Conservation (phyloP, 495 filamentous ascomycete species). For the Aspergillus sclerotioniger region DNA sequence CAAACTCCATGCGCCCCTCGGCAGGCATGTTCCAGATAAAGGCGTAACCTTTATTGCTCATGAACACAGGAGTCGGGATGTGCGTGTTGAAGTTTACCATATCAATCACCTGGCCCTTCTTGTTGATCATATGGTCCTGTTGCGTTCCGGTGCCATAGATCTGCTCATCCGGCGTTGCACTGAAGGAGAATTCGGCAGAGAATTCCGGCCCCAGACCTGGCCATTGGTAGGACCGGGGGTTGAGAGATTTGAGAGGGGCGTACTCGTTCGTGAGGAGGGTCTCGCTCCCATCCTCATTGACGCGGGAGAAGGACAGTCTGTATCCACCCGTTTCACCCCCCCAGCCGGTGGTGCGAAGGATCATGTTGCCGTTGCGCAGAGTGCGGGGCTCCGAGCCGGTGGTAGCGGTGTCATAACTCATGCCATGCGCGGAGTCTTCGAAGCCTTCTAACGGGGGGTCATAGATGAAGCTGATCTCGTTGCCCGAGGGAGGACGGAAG, state of each 20-base stretch:
- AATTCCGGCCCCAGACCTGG: slow-evolving; percentile 27
- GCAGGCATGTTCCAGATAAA: slow-evolving; percentile 33
- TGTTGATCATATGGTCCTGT: slow-evolving; percentile 30
- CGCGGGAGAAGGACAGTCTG: slow-evolving; percentile 26
- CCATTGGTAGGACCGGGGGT: slow-evolving; percentile 30
- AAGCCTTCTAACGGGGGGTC: slow-evolving; percentile 32
- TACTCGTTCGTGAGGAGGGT: slow-evolving; percentile 31
- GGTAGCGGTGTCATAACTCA: slow-evolving; percentile 20
- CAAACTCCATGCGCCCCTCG: slow-evolving; percentile 30
- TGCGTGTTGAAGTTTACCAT: slow-evolving; percentile 30
- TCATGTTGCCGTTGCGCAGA: slow-evolving; percentile 28
- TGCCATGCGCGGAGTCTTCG: slow-evolving; percentile 22
- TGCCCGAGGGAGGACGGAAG: slow-evolving; percentile 25
- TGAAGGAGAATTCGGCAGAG: slow-evolving; percentile 29
- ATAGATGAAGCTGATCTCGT: slow-evolving; percentile 29
- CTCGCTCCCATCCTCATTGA: slow-evolving; percentile 25
- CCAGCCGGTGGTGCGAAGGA: slow-evolving; percentile 29
- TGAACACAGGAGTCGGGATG: slow-evolving; percentile 28
- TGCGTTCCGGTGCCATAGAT: slow-evolving; percentile 33
- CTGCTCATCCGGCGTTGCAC: slow-evolving; percentile 28
- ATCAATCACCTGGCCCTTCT: slow-evolving; percentile 28
- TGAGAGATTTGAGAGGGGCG: slow-evolving; percentile 31
- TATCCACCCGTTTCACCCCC: slow-evolving; percentile 26
- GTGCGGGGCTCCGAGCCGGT: slow-evolving; percentile 20
- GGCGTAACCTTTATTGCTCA: slow-evolving; percentile 30